Conservation (phyloP, 2,329 filamentous ascomycete genomes). For the Blumeria graminis region DNA sequence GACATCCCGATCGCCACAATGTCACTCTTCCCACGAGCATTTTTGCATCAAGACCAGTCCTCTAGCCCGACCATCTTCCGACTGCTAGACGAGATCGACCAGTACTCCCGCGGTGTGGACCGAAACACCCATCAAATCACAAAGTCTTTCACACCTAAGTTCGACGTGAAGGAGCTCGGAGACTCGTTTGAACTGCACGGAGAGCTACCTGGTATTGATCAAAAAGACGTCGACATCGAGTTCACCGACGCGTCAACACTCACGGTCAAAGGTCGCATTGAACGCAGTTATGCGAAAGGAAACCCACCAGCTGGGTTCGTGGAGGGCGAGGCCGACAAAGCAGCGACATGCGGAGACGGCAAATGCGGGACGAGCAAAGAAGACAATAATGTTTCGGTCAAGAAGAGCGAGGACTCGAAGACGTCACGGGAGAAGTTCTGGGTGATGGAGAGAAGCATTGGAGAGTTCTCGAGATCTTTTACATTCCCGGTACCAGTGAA, state of each 20-base stretch:
- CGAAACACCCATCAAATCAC: constrained; percentile 22
- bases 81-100: constrained; percentile 38
- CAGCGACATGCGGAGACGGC: too few relatives aligned
- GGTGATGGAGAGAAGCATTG: constrained; percentile 37
- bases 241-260: constrained; percentile 57
- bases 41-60: constrained; percentile 17
- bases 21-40: constrained; percentile 32
- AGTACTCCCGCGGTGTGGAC: constrained; percentile 18
- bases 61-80: constrained; percentile 37
- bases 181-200: constrained; percentile 53
- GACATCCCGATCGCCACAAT: constrained; percentile 19
- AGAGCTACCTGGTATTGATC: constrained; percentile 52
- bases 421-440: constrained; percentile 24
- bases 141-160: constrained; percentile 45
- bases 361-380: too few relatives aligned
- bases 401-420: not conserved
- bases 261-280: constrained; percentile 42
- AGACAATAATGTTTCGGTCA: too few relatives aligned
- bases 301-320: not conserved
- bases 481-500: constrained; percentile 41
- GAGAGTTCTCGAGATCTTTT: constrained; percentile 22
- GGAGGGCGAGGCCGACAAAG: not conserved
- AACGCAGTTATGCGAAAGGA: constrained; percentile 21
- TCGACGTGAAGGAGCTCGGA: constrained; percentile 50
- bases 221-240: constrained; percentile 52